These are phyloP conservation scores for Talaromyces sp. DNA, from an alignment of 2,329 filamentous ascomycete genomes.

Conservation along the genomic window DNA sequence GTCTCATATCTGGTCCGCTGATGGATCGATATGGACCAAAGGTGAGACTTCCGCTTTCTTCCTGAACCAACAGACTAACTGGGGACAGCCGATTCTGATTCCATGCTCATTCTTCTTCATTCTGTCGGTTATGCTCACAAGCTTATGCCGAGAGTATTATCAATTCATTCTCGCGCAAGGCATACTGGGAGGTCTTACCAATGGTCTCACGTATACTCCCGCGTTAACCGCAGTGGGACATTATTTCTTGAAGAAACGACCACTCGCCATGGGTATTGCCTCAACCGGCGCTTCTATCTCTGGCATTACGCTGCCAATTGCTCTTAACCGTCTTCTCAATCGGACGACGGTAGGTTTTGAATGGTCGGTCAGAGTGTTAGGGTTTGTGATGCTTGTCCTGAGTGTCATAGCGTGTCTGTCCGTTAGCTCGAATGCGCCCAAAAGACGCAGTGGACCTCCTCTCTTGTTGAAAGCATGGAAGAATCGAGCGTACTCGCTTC, in stretches of 20 bases:
- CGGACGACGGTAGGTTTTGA: slow-evolving; percentile 44
- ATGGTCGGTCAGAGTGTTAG: slow-evolving; percentile 54
- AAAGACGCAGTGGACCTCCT: slow-evolving; percentile 34
- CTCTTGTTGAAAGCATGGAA: slow-evolving; percentile 27
- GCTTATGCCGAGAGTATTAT: slow-evolving; percentile 49
- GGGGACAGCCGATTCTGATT: slow-evolving; percentile 39
- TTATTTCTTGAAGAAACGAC: slow-evolving; percentile 50
- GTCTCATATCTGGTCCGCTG: slow-evolving; percentile 45
- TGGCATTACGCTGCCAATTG: slow-evolving; percentile 51
- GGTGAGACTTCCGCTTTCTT: slow-evolving; percentile 27
- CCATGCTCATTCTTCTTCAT: slow-evolving; percentile 27
- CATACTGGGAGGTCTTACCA: slow-evolving; percentile 38
- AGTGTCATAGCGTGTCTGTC: slow-evolving; percentile 40
- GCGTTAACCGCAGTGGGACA: slow-evolving; percentile 48
- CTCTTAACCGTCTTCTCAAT: slow-evolving; percentile 51
- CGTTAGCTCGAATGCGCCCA: slow-evolving; percentile 26
- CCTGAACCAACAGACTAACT: neutral
- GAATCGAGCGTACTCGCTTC: slow-evolving; percentile 24
- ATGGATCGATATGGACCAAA: slow-evolving; percentile 48
- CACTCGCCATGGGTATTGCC: slow-evolving; percentile 47
- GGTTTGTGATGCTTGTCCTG: slow-evolving; percentile 50
- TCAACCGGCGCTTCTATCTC: slow-evolving; percentile 51
- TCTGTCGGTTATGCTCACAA: slow-evolving; percentile 29
- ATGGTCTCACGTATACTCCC: slow-evolving; percentile 46
- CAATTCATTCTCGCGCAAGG: slow-evolving; percentile 51